Evolutionary conservation across 2,329 filamentous ascomycete species (phyloP), one percentile per base, ranked within the genome.

Genomic region (Fusarium ambrosium): DNA sequence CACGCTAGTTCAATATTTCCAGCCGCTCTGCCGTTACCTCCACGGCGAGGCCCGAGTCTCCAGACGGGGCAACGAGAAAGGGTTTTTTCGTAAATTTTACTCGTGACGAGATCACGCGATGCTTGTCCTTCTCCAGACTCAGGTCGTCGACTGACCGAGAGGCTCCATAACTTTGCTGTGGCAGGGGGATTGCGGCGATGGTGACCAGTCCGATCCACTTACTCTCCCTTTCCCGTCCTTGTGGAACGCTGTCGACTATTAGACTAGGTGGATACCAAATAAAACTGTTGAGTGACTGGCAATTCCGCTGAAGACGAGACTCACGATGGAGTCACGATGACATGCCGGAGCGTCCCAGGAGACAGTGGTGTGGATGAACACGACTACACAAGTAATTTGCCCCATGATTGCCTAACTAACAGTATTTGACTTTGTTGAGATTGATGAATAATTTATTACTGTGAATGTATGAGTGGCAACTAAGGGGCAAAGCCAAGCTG

Each of bases 61-160:
- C 24, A 53, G 48, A 29, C 48, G 22, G 16, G 48, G 14, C 22
- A 29, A 29, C 24, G 24, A 29, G 24, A 29, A 53, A 53, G 48
- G 29, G 20, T 5, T 48, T 51, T 48, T 53, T 29, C 48, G 22
- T 53, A 29, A 18, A 29, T 13, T 29, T 53, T 29, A 27, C 48
- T 29, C 24, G 48, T 53, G 48, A 29, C 48, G 24, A 53, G 24
- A 53, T 53, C 48, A 53, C 6, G 22, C 48, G 16, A 53, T 53
- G 16, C 48, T n/a, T n/a, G 48, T 53, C 48, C 48, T 53, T 53
- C 48, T 53, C 48, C 24, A 53, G 48, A 53, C 48, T 53, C 10
- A 7, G 24, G 10, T 16, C 22, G 48, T 53, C 24, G 48, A 53
- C 48, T 53, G 48, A 53, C 24, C 18, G 24, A 13, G 24, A 29